Percentiles rank a stretch among this genome's conserved stretches.
phyloP scores from a whole-genome alignment of 805 yeast genomes.

The Cyberlindnera mrakii region DNA sequence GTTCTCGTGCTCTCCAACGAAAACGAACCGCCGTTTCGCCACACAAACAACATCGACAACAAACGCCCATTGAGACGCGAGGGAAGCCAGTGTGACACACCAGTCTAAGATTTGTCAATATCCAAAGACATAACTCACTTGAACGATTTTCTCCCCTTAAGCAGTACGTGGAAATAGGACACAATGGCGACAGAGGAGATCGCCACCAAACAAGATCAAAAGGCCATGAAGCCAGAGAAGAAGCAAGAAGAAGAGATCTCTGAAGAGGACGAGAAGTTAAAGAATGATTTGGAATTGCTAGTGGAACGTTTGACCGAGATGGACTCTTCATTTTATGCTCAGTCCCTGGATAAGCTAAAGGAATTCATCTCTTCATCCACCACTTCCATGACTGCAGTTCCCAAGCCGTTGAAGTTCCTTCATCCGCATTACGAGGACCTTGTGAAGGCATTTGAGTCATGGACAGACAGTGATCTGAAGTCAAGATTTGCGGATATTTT shows the following conservation, averaged over 20 bases:
- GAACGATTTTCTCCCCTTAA: no score
- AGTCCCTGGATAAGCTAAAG: conserved; percentile 67
- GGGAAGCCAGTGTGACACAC: no score
- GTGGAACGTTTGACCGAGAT: conserved; percentile 71
- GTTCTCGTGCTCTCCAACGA: not conserved
- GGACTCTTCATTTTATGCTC: conserved; percentile 39
- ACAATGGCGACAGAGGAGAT: conserved; percentile 11
- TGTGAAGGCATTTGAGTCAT: conserved; percentile 55
- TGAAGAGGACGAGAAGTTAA: conserved; percentile 88
- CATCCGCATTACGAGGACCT: conserved; percentile 80
- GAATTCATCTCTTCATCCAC: conserved; percentile 84
- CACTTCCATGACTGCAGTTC: conserved; percentile 98
- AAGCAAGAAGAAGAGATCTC: conserved; percentile 73
- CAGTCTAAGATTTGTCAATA: no score
- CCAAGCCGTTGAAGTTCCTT: conserved; percentile 93
- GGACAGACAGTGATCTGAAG: conserved; percentile 49
- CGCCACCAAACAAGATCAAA: conserved; percentile 18
- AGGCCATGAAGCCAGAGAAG: conserved; percentile 7
- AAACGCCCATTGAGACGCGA: no score
- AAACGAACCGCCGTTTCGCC: not conserved
- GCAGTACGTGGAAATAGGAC: not conserved
- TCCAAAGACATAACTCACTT: no score
- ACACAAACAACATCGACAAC: not conserved
- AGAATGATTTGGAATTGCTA: conserved; percentile 77
- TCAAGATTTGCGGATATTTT: conserved; percentile 76